Percentiles rank a stretch among this genome's conserved stretches.
Evolutionary conservation across 2,329 filamentous ascomycete genomes (phyloP).

Genomic region (Fusarium marasasianum): DNA sequence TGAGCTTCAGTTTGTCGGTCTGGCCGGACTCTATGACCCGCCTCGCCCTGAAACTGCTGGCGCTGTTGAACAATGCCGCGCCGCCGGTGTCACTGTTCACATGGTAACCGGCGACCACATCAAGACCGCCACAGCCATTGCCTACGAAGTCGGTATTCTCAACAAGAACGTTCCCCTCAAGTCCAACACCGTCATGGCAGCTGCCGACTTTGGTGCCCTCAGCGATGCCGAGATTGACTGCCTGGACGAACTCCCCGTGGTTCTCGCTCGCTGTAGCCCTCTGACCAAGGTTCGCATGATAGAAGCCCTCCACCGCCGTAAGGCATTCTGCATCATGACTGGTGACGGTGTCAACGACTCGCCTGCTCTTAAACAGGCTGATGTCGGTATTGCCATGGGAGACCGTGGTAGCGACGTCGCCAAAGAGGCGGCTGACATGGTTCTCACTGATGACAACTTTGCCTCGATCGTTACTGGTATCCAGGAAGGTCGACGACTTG

Average conservation of each 20-base stretch:
- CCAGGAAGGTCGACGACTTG: slow-evolving; percentile 73
- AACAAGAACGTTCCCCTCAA: slow-evolving; percentile 48
- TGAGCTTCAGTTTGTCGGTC: slow-evolving; percentile 70
- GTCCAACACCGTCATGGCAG: slow-evolving; percentile 65
- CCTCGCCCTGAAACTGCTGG: slow-evolving; percentile 72
- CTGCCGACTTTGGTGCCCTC: slow-evolving; percentile 69
- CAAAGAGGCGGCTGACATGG: slow-evolving; percentile 87
- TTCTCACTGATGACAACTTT: slow-evolving; percentile 89
- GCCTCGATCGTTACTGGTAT: slow-evolving; percentile 80
- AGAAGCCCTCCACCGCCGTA: slow-evolving; percentile 74
- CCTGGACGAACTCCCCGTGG: slow-evolving; percentile 69
- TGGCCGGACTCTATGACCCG: slow-evolving; percentile 78
- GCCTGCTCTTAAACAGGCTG: slow-evolving; percentile 75
- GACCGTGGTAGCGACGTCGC: slow-evolving; percentile 76
- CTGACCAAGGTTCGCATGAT: slow-evolving; percentile 80
- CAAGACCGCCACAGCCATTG: slow-evolving; percentile 73
- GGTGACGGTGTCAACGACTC: slow-evolving; percentile 81
- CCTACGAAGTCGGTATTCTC: slow-evolving; percentile 71
- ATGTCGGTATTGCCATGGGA: slow-evolving; percentile 82
- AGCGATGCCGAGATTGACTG: slow-evolving; percentile 70
- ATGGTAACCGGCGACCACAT: slow-evolving; percentile 78
- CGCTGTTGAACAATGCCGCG: slow-evolving; percentile 66
- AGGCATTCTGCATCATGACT: slow-evolving; percentile 77
- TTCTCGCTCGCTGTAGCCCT: slow-evolving; percentile 75
- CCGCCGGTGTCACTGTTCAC: slow-evolving; percentile 71